Evolutionary conservation across 192 early-diverging fungal genomes (phyloP), one percentile per base, ranked within the genome.

Genomic region (Pilaira anomala): DNA sequence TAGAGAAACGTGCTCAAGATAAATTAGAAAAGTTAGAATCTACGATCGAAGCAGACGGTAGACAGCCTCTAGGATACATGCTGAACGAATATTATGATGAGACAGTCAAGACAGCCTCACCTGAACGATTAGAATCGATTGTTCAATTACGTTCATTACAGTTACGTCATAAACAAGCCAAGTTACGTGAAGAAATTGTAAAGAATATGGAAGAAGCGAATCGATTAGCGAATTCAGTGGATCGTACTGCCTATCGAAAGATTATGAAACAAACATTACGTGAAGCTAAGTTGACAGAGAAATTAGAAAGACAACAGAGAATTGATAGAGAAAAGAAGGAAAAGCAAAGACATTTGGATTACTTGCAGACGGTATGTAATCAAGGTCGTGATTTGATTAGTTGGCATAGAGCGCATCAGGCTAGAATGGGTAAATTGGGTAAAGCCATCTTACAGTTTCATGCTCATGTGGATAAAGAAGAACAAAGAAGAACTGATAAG

Each of bases 301-400:
- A 86, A 67, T 78, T 93, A 36, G 96, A 98, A 55, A 80, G 88
- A n/a, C 88, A 90, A 63, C 89, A 93, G 65, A 79, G 94, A n/a
- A 76, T 86, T 60, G 91, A 97, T 62, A 80, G 93, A 48, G 95
- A 96, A 63, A 87, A 88, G 63, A 77, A 86, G 29, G 92, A 97
- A 78, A 84, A 84, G 65, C 85, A 92, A 70, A 87, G 91, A 58
- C 89, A 92, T 72, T 66, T 81, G 48, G 92, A 94, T 60, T 93
- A 90, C 69, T 63, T 97, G 50, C 74, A 80, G 57, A 85, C 82
- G 3, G 88, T 97, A 33, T 76, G 83, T 33, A 80, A 81, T 46
- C 95, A 91, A 54, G 90, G 87, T 24, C 82, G 82, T 16, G 83
- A 88, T 16, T 72, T 94, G 71, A 74, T 88, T 36, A 61, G 76